Conservation (phyloP, 2,329 filamentous ascomycete species). For the Clarireedia homoeocarpa region DNA sequence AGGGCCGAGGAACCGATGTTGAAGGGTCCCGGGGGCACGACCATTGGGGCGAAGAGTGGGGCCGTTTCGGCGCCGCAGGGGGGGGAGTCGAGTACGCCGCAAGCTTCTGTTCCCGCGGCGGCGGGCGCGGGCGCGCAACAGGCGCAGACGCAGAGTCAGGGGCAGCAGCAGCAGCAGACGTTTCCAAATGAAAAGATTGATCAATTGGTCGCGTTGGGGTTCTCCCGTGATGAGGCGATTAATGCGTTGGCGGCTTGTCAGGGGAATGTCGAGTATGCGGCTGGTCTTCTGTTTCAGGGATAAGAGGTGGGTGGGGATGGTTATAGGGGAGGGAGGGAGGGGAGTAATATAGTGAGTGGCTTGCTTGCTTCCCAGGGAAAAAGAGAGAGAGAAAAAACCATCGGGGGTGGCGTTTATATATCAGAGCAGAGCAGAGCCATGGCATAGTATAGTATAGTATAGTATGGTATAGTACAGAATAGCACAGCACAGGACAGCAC, state of each 20-base stretch:
- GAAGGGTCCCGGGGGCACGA: conserved; percentile 77
- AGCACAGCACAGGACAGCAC: no score
- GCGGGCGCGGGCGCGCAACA: conserved; percentile 3
- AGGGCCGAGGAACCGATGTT: conserved; percentile 75
- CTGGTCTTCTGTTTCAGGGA: conserved; percentile 62
- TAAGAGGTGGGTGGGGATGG: conserved; percentile 18
- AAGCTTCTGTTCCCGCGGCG: not conserved
- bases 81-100: not conserved
- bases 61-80: conserved; percentile 49
- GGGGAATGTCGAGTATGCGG: conserved; percentile 85
- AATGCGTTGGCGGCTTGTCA: conserved; percentile 74
- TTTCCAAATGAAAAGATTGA: conserved; percentile 59
- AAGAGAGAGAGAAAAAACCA: no score
- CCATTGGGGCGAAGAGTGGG: conserved; percentile 77
- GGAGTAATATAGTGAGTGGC: not conserved
- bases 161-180: conserved; percentile 22
- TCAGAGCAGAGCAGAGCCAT: no score
- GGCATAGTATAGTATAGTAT: no score
- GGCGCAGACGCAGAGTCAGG: conserved; percentile 7
- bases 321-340: not conserved
- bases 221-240: conserved; percentile 67
- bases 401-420: no score
- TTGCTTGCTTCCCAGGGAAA: no score
- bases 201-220: conserved; percentile 70
- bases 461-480: no score